phyloP scores from a whole-genome alignment of 2,329 filamentous ascomycete genomes.

The Phoma herbarum region DNA sequence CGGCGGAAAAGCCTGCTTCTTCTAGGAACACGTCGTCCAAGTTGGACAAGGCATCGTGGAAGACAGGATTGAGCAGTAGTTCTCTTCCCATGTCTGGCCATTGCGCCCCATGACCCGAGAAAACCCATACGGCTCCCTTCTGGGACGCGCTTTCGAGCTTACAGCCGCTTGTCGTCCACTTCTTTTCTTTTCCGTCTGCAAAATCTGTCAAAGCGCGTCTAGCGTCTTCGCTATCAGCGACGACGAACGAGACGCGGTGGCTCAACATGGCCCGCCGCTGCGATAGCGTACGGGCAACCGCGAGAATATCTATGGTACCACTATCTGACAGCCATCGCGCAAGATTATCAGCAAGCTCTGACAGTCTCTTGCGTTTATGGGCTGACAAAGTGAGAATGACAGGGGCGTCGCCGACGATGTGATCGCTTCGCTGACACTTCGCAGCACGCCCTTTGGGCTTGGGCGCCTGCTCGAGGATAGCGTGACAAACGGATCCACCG shows the following conservation, averaged over 20 bases:
- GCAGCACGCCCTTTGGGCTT: too few relatives aligned
- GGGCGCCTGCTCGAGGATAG: conserved; percentile 20
- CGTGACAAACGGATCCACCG: conserved; percentile 28
- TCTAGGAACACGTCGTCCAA: conserved; percentile 14
- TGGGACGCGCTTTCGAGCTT: conserved; percentile 8
- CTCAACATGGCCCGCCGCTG: conserved; percentile 18
- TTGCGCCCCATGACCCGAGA: conserved; percentile 45
- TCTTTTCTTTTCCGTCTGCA: conserved; percentile 3
- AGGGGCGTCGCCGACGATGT: conserved; percentile 2
- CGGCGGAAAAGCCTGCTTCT: conserved; percentile 29
- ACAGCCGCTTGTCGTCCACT: conserved; percentile 10
- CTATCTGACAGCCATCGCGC: conserved; percentile 13
- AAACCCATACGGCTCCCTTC: conserved; percentile 34
- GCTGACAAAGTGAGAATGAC: conserved; percentile 12
- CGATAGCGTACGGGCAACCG: conserved; percentile 22
- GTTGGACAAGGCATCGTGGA: conserved; percentile 13
- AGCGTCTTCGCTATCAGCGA: conserved; percentile 13
- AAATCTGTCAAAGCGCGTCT: conserved; percentile 8
- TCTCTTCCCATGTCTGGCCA: conserved; percentile 39
- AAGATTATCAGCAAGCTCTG: conserved; percentile 12
- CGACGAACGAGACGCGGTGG: conserved; percentile 18
- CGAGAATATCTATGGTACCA: conserved; percentile 10
- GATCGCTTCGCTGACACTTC: background rate
- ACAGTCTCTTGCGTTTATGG: conserved; percentile 12
- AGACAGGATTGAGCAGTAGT: conserved; percentile 24